phyloP scores from a whole-genome alignment of 176 grass and related monocot genomes.

The Bothriochloa decipiens region DNA sequence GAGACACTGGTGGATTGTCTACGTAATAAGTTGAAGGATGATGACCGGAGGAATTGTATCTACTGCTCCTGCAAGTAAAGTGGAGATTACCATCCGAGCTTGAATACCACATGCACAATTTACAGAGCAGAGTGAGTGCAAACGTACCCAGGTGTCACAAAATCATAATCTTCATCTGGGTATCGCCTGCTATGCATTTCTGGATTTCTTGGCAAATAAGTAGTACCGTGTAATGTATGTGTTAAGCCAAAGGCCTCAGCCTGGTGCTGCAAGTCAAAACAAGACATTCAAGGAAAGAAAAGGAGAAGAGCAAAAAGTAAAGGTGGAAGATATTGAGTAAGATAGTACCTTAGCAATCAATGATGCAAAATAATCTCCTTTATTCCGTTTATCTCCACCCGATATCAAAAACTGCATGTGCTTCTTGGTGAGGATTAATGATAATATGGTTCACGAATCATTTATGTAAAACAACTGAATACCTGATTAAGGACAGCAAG shows the following conservation, averaged over 20 bases:
- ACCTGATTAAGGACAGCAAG: constrained; percentile 88
- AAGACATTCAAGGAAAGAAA: background rate
- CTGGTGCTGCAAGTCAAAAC: constrained; percentile 60
- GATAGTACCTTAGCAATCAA: constrained; percentile 68
- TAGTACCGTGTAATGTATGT: constrained; percentile 33
- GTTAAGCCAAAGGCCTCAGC: constrained; percentile 49
- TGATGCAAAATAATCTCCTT: constrained; percentile 79
- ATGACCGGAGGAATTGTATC: constrained; percentile 42
- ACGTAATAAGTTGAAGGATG: constrained; percentile 46
- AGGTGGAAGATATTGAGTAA: background rate
- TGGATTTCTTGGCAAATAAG: constrained; percentile 52
- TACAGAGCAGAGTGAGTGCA: constrained; percentile 14
- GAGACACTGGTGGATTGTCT: constrained; percentile 47
- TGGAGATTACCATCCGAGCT: constrained; percentile 1
- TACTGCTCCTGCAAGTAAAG: constrained; percentile 60
- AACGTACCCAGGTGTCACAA: constrained; percentile 44
- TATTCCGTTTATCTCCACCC: constrained; percentile 68
- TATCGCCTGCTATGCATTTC: constrained; percentile 36
- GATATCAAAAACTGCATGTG: constrained; percentile 79
- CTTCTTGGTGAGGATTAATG: constrained; percentile 19
- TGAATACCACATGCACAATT: constrained; percentile 31
- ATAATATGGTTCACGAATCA: constrained; percentile 23
- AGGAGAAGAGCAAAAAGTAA: background rate
- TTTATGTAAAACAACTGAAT: constrained; percentile 36
- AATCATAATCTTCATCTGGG: constrained; percentile 53